Conservation (phyloP, 1,139 yeast species). For the Hansenula anomala region DNA sequence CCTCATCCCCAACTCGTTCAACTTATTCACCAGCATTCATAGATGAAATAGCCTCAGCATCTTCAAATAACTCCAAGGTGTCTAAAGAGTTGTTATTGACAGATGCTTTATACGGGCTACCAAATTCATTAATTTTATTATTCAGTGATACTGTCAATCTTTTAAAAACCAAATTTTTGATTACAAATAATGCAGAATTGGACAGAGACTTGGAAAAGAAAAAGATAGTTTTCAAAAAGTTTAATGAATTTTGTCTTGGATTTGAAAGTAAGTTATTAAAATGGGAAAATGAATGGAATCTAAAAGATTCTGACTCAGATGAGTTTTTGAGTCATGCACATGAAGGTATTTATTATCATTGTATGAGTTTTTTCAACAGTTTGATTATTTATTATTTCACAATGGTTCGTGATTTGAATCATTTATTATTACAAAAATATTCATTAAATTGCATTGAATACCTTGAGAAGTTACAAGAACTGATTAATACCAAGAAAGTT, state of each 20-base stretch:
- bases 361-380: slow-evolving; percentile 74
- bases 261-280: slow-evolving; percentile 47
- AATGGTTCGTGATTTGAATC: slow-evolving; percentile 51
- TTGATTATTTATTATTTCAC: slow-evolving; percentile 72
- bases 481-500: slow-evolving; percentile 50
- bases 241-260: slow-evolving; percentile 39
- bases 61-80: slow-evolving; percentile 37
- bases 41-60: slow-evolving; percentile 38
- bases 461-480: slow-evolving; percentile 55
- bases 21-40: slow-evolving; percentile 27
- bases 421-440: slow-evolving; percentile 47
- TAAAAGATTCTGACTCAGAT: slow-evolving; percentile 16
- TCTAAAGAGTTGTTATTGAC: slow-evolving; percentile 62
- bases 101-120: slow-evolving; percentile 80
- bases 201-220: slow-evolving; percentile 24
- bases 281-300: slow-evolving; percentile 60
- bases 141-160: slow-evolving; percentile 69
- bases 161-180: slow-evolving; percentile 56
- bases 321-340: slow-evolving; percentile 45
- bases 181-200: slow-evolving; percentile 29
- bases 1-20: slow-evolving; percentile 1
- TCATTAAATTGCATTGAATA: slow-evolving; percentile 61
- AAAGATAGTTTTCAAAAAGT: slow-evolving; percentile 23
- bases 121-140: slow-evolving; percentile 69
- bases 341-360: slow-evolving; percentile 79